A percentile compares a stretch with the other conserved stretches of the same genome.
Conservation (phyloP, 768 basidiomycete species). For the Tulasnella sp. region DNA sequence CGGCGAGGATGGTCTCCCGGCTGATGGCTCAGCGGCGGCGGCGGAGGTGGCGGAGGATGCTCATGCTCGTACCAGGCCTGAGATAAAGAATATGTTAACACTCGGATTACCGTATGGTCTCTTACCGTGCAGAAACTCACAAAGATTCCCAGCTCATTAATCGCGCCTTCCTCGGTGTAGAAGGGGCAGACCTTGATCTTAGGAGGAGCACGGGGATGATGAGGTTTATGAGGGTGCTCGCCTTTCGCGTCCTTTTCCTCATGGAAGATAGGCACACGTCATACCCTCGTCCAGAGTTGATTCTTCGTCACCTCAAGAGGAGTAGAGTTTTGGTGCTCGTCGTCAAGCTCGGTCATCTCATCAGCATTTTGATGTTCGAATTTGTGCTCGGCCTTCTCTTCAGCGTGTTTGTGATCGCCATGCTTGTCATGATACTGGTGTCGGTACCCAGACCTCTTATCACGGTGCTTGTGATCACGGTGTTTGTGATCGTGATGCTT, state of each 20-base stretch:
- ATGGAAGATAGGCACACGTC: no score
- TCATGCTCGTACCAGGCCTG: no score
- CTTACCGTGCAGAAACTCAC: background rate
- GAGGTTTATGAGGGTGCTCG: background rate
- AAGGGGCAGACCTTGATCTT: slow-evolving; percentile 10
- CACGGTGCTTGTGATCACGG: background rate
- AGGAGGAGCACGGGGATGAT: background rate
- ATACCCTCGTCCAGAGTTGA: no score
- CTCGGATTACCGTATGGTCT: no score
- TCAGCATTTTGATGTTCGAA: background rate
- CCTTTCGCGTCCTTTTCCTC: no score
- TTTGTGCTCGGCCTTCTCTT: background rate
- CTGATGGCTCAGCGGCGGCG: background rate
- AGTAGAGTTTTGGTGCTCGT: background rate
- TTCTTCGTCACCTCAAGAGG: no score
- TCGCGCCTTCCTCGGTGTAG: background rate
- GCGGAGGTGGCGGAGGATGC: no score
- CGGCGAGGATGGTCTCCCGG: background rate
- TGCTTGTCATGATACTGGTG: background rate
- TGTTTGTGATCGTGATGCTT: background rate
- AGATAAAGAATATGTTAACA: no score
- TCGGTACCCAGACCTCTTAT: no score
- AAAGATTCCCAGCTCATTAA: background rate
- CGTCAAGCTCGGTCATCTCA: background rate
- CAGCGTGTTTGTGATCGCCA: background rate